phyloP scores from a whole-genome alignment of 2,329 filamentous ascomycete genomes.

The Epichloe sp. region DNA sequence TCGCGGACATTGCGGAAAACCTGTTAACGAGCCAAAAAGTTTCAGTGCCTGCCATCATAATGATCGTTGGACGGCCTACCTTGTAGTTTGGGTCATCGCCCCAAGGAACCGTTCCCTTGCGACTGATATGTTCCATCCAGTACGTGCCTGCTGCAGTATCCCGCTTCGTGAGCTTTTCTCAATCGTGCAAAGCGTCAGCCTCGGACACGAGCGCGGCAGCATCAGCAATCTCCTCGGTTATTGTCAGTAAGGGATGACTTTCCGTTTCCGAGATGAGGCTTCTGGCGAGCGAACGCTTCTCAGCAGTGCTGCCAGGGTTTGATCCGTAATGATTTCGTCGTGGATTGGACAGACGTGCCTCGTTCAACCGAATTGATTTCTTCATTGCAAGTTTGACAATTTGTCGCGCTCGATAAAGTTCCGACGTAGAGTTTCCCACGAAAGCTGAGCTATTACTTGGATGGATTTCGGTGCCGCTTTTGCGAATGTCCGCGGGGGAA shows the following conservation, averaged over 20 bases:
- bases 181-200: background rate
- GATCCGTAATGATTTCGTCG: background rate
- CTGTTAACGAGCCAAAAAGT: too few relatives aligned
- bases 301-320: background rate
- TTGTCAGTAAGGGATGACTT: background rate
- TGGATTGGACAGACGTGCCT: background rate
- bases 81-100: constrained; percentile 6
- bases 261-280: too few relatives aligned
- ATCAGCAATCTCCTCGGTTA: background rate
- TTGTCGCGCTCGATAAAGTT: background rate
- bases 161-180: background rate
- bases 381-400: background rate
- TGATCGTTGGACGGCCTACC: background rate
- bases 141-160: background rate
- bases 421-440: too few relatives aligned
- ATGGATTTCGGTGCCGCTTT: too few relatives aligned
- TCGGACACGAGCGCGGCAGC: background rate
- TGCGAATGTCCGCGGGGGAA: too few relatives aligned
- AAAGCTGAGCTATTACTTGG: too few relatives aligned
- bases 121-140: background rate
- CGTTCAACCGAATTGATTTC: background rate
- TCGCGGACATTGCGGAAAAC: too few relatives aligned
- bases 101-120: constrained; percentile 5
- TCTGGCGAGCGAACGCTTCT: too few relatives aligned
- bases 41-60: too few relatives aligned